Base-by-base conservation (phyloP, 2,329 filamentous ascomycete species). In the Ophiosphaerella narmari region DNA sequence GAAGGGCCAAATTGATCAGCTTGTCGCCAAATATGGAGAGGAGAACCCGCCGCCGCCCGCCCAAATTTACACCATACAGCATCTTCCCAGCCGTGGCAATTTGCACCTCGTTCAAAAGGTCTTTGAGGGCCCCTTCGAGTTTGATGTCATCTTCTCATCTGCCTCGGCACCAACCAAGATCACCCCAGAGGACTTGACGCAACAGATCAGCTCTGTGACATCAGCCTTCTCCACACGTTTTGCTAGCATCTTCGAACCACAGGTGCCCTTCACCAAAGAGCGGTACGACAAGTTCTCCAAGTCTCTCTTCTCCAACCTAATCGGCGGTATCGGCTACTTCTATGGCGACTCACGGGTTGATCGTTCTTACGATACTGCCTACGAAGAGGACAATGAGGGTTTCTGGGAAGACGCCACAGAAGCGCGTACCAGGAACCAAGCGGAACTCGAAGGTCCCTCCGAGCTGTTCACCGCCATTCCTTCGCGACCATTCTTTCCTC, bases 261-360 rank as follows among this genome's bases (percentile, higher is more conserved):
- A 91, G 65, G 78, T 86, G 0, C 93, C 94, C 0, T 99, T 94
- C 73, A 77, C 83, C 14, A 81, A 83, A 3, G 80, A 84, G 3
- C 85, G 90, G 65, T 94, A 95, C 70, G 80, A 84, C 40, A 81
- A 81, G 49, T 97, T 97, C 71, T 90, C 87, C 56, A 89, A 90
- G 71, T 92, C 88, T 57, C 88, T 99, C 80, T 89, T 99, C 62
- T 97, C 93, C 1, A 99, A 97, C 71, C 79, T 99, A 31, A 81
- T 96, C 32, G 94, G 94, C 48, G 94, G 94, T 39, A 90, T 97
- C 62, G 94, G 94, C 7, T 97, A 96, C 75, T 99, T 99, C 77
- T 84, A 95, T 66, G 94, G 94, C 35, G 82, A 94, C 50, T 88
- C 91, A 31, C 77, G 97, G 18, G 89, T 96, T 44, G 94, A 99